Evolutionary conservation across 192 early-diverging fungal species (phyloP), one percentile per base, ranked within the genome.

Genomic region (Umbelopsis sp.): DNA sequence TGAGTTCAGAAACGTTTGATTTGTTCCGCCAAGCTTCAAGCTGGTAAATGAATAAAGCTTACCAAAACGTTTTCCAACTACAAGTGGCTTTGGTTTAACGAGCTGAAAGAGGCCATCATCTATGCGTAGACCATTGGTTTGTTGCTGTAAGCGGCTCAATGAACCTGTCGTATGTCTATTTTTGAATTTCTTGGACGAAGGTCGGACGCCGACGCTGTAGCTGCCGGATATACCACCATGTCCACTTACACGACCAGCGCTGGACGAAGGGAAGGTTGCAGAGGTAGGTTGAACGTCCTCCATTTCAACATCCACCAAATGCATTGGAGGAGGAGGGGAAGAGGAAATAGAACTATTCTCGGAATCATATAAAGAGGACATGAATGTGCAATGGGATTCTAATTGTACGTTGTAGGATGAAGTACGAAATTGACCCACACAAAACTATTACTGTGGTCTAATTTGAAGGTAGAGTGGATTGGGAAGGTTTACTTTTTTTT

Each of bases 61-160:
- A 65, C 54, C 41, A 72, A 21, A 66, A 22, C 54, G 56, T 36
- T 49, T 38, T 17, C 51, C 38, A 25, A 56, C 32, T 20, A 51
- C 31, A 17, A 68, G 34, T 20, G 52, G 49, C 12, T 67, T 24
- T 12, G 50, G 47, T 34, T 20, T 71, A 1, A 59, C 17, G n/a
- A 36, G 50, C 34, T 71, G 70, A 25, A 71, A 71, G 70, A 71
- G 56, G 3, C 70, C 70, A 24, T 74, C 74, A 62, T 65, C 49
- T 14, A 73, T 68, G 45, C 44, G 65, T 3, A 62, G 56, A 32
- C 56, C 56, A 34, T 62, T 29, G 26, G 56, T 62, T 34, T 62
- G 56, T 31, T 62, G 56, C 17, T 62, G 56, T 7, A 62, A 62
- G 26, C 56, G 56, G 31, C 34, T 62, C 56, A 62, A 36, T 20